A percentile compares a stretch with the other conserved stretches of the same genome.
phyloP scores from a whole-genome alignment of 2,329 filamentous ascomycete genomes.

The Penicillium brasilianum region DNA sequence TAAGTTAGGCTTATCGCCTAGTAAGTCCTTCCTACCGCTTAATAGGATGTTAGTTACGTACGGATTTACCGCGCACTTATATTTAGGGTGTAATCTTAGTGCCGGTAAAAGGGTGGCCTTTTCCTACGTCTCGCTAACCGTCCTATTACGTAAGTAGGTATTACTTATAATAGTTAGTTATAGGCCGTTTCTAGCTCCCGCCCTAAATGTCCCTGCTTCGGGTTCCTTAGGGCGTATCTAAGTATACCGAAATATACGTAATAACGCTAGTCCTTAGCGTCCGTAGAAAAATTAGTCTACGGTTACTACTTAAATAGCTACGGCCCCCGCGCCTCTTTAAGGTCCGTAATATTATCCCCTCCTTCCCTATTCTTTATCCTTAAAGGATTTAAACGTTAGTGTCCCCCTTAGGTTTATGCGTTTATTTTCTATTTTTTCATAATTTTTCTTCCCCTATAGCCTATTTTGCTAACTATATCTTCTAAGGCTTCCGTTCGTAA shows the following conservation, averaged over 20 bases:
- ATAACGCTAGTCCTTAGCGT: background rate
- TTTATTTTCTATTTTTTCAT: background rate
- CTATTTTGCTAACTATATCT: background rate
- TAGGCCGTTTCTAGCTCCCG: background rate
- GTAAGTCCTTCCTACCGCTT: too few relatives aligned
- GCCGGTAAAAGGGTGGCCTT: background rate
- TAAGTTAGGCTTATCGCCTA: too few relatives aligned
- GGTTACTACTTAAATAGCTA: background rate
- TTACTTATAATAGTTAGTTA: background rate
- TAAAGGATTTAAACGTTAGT: constrained; percentile 1
- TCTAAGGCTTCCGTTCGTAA: too few relatives aligned
- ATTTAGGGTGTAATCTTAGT: background rate
- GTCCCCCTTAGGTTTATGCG: background rate
- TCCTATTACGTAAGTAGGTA: background rate
- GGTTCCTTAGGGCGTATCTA: too few relatives aligned
- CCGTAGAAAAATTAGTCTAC: background rate
- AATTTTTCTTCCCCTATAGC: background rate
- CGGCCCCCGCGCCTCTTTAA: background rate
- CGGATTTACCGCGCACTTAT: background rate
- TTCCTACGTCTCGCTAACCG: background rate
- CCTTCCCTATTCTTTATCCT: background rate
- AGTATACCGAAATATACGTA: background rate
- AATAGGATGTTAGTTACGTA: too few relatives aligned
- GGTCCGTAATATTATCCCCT: constrained; percentile 2
- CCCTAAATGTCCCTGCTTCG: background rate